A percentile compares a stretch with the other conserved stretches of the same genome.
Evolutionary conservation across 2,329 filamentous ascomycete species (phyloP).

Genomic region (Trichoderma atroviride): DNA sequence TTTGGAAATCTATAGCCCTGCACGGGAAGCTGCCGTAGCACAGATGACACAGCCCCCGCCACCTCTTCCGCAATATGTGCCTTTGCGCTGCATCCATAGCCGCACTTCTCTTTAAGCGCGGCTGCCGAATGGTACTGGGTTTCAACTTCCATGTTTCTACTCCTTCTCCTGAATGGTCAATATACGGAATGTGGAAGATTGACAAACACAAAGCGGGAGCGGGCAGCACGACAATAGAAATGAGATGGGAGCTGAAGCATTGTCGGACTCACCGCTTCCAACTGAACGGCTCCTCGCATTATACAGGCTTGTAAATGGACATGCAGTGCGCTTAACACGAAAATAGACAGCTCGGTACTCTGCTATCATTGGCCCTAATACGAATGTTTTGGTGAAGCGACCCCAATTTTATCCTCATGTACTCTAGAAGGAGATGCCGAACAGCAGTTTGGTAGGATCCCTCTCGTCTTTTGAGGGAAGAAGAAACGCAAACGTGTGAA

Average conservation of each 20-base stretch:
- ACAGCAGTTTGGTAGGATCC: background rate
- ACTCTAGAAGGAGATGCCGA: background rate
- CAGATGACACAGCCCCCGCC: background rate
- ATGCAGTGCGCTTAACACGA: background rate
- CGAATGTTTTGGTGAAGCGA: background rate
- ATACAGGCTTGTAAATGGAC: background rate
- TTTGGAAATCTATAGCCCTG: background rate
- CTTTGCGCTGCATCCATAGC: too few species aligned
- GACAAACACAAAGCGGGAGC: background rate
- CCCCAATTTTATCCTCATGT: background rate
- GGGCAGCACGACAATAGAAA: background rate
- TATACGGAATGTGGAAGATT: background rate
- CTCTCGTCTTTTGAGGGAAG: background rate
- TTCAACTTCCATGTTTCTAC: background rate
- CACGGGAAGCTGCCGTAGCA: background rate
- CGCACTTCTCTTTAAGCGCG: background rate
- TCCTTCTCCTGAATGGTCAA: background rate
- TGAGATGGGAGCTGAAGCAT: background rate
- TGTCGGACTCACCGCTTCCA: background rate
- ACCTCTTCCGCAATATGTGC: background rate
- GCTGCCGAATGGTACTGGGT: background rate
- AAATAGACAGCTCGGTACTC: background rate
- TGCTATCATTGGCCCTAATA: background rate
- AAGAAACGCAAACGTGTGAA: background rate
- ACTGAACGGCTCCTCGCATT: background rate